A percentile compares a stretch with the other conserved stretches of the same genome.
Conservation (phyloP, 1,139 yeast species). For the Pichia sp. region DNA sequence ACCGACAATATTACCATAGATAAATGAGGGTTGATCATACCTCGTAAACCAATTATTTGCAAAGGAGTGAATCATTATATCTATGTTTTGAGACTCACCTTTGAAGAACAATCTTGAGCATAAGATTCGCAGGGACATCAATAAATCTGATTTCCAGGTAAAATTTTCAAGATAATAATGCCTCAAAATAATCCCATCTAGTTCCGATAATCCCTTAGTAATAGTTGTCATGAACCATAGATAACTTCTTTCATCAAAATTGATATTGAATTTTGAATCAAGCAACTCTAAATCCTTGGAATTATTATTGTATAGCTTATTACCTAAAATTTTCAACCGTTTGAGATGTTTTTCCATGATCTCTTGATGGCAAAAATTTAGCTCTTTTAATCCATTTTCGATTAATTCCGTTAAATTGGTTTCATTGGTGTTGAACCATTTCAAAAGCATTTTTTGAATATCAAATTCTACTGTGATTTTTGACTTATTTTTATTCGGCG, state of each 20-base stretch:
- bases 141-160: conserved; percentile 41
- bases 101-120: conserved; percentile 62
- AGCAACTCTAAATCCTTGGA: not conserved
- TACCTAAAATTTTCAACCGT: not conserved
- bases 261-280: too few relatives aligned
- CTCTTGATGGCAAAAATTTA: too few relatives aligned
- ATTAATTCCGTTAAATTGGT: not conserved
- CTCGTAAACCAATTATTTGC: conserved; percentile 58
- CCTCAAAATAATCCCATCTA: conserved; percentile 35
- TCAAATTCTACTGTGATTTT: not conserved
- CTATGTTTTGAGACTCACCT: conserved; percentile 83
- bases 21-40: conserved; percentile 32
- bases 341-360: not conserved
- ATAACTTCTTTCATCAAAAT: not conserved
- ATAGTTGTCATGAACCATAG: conserved; percentile 21
- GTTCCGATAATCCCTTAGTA: conserved; percentile 20
- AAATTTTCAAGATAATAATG: conserved; percentile 40
- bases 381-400: not conserved
- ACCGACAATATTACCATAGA: conserved; percentile 48
- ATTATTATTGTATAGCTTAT: not conserved
- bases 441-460: not conserved
- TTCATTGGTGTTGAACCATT: not conserved
- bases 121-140: conserved; percentile 49
- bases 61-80: conserved; percentile 61
- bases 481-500: not conserved